These are phyloP conservation scores for Chalciporus piperatus DNA, from an alignment of 768 basidiomycete genomes.

Conservation along the genomic window DNA sequence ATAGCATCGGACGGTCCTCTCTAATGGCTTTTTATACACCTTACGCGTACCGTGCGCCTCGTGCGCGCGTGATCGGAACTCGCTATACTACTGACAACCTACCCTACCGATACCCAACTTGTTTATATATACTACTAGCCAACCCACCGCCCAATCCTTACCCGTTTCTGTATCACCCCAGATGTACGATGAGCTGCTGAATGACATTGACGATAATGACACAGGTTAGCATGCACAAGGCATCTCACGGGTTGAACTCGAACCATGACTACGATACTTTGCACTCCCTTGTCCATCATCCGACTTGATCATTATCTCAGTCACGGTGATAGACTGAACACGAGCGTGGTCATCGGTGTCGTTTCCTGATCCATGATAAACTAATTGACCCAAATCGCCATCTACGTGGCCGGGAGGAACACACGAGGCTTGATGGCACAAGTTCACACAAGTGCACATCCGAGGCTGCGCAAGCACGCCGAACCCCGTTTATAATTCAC, in stretches of 20 bases:
- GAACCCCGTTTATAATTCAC: constrained; percentile 12
- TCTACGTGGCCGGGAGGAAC: constrained; percentile 18
- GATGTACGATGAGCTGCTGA: neutral
- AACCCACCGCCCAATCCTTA: constrained; percentile 7
- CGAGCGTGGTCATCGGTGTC: no score
- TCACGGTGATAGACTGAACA: no score
- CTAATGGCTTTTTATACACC: constrained; percentile 28
- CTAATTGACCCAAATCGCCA: constrained; percentile 3
- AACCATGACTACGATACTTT: neutral
- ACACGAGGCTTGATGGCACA: constrained; percentile 19
- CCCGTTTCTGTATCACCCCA: neutral
- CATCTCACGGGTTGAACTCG: neutral
- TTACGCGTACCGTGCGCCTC: constrained; percentile 8
- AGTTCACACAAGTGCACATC: neutral
- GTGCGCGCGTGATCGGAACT: constrained; percentile 3
- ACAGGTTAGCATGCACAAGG: no score
- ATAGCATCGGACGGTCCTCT: constrained; percentile 8
- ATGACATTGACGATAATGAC: neutral
- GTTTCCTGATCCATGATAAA: neutral
- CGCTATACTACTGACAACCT: constrained; percentile 13
- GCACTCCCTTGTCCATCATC: no score
- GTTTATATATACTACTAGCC: constrained; percentile 18
- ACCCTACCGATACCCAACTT: constrained; percentile 22
- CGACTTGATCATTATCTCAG: no score
- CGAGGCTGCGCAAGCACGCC: constrained; percentile 13